Evolutionary conservation across 805 yeast species (phyloP), one percentile per base, ranked within the genome.

Genomic region (Candida namnaoensis): DNA sequence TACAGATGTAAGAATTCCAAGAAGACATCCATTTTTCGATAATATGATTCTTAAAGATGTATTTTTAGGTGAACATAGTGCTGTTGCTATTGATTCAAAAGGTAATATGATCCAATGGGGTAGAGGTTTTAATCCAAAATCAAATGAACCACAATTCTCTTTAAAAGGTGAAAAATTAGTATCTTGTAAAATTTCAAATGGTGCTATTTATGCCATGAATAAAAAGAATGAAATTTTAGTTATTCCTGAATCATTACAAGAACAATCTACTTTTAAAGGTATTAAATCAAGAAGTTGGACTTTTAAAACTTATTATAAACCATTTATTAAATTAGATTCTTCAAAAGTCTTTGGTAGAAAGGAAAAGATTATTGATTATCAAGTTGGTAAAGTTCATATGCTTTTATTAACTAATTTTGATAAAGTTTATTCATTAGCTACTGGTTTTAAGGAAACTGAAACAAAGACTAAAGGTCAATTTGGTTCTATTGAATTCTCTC

Each of bases 41-140:
- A 72, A 73, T 34, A 70, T 71, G 62, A 51, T 66, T 13, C 59
- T 87, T 28, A 67, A 71, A 38, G 82, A 78, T 52, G 76, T 90
- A 5, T 64, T 68, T 19, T 54, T 87, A 2, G 65, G 70, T 24
- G 69, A 68, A 5, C 59, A 61, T 7, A 57, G 65, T 30, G 73
- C 64, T 1, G 57, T 48, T 5, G 88, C 88, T 0, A 74, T 87
- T 14, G 75, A 80, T 45, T 68, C 69, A 1, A 73, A 72, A 13
- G 98, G 97, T 15, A 74, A 82, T 52, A 68, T 88, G 30, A 78
- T 77, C 42, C 84, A 82, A 54, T 87, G 90, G 85, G 78, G 79
- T n/a, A 52, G 58, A 27, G 73, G 70, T 1, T 54, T 53, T 41
- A 53, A 60, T 36, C 44, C 49, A 13, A 58, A 65, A 14, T 47